phyloP scores from a whole-genome alignment of 345 rosid genomes.

The Boechera stricta region DNA sequence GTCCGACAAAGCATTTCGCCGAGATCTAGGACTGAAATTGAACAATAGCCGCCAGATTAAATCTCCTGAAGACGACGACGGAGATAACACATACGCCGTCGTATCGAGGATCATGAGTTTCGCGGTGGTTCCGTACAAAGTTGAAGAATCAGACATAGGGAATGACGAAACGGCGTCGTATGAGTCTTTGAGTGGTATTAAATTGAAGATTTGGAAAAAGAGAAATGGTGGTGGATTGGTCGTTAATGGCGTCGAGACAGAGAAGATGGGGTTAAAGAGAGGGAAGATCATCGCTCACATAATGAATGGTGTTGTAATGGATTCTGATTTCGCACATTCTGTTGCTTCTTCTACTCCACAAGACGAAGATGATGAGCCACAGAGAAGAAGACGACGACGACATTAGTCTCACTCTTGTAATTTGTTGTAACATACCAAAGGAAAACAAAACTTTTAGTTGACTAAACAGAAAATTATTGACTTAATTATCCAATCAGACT shows the following conservation, averaged over 20 bases:
- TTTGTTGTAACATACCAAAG: conserved; percentile 3
- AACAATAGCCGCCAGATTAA: conserved; percentile 36
- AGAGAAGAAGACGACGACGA: background rate
- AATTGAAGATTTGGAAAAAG: conserved; percentile 52
- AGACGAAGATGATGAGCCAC: conserved; percentile 32
- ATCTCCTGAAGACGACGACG: conserved; percentile 45
- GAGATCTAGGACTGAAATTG: conserved; percentile 55
- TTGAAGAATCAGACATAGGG: conserved; percentile 46
- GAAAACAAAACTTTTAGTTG: background rate
- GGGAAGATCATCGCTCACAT: conserved; percentile 58
- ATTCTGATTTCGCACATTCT: conserved; percentile 78
- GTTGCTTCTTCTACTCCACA: conserved; percentile 51
- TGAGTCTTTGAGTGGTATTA: conserved; percentile 73
- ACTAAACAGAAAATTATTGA: background rate
- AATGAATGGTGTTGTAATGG: conserved; percentile 87
- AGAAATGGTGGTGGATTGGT: conserved; percentile 50
- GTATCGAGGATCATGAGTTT: conserved; percentile 72
- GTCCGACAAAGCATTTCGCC: conserved; percentile 60
- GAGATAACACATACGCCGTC: conserved; percentile 61
- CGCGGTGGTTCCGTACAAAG: conserved; percentile 66
- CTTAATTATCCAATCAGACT: background rate
- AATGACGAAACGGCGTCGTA: conserved; percentile 50
- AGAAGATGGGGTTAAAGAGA: conserved; percentile 56
- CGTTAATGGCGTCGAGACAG: conserved; percentile 65
- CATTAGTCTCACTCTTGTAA: background rate